These are phyloP conservation scores for Lycium ferocissimum DNA, from an alignment of 257 asterid species.

Conservation along the genomic window DNA sequence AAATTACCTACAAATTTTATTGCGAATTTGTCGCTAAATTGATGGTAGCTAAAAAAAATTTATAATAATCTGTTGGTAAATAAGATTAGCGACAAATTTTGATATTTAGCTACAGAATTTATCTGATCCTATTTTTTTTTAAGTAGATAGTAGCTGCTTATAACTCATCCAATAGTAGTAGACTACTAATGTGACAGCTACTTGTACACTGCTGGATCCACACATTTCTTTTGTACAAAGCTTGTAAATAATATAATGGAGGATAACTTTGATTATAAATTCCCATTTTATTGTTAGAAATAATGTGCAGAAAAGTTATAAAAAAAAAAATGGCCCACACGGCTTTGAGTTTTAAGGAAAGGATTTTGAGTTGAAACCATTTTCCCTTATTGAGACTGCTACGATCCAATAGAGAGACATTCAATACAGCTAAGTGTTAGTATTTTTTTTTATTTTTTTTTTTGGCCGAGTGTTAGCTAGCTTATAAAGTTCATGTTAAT, in stretches of 20 bases:
- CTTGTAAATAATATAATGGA: neutral
- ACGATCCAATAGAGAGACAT: neutral
- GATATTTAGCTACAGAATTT: too few relatives aligned
- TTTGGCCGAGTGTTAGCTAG: neutral
- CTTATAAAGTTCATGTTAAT: neutral
- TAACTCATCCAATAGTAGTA: too few relatives aligned
- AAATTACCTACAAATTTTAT: too few relatives aligned
- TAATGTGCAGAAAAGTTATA: neutral
- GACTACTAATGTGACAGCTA: neutral
- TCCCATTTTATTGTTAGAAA: neutral
- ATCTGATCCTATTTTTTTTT: too few relatives aligned
- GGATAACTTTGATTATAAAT: neutral
- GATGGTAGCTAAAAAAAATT: too few relatives aligned
- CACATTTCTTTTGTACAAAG: neutral
- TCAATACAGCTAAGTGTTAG: neutral
- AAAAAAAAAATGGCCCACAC: neutral
- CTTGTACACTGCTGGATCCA: neutral
- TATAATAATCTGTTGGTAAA: too few relatives aligned
- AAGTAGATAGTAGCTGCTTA: too few relatives aligned
- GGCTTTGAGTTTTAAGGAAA: conserved; percentile 5
- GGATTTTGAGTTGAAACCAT: neutral
- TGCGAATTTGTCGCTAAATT: too few relatives aligned
- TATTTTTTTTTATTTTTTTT: neutral
- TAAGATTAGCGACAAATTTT: too few relatives aligned
- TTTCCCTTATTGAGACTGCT: neutral